Evolutionary conservation across 1,284 basidiomycete species (phyloP).

Genomic region (Lentinula novae-zelandiae): DNA sequence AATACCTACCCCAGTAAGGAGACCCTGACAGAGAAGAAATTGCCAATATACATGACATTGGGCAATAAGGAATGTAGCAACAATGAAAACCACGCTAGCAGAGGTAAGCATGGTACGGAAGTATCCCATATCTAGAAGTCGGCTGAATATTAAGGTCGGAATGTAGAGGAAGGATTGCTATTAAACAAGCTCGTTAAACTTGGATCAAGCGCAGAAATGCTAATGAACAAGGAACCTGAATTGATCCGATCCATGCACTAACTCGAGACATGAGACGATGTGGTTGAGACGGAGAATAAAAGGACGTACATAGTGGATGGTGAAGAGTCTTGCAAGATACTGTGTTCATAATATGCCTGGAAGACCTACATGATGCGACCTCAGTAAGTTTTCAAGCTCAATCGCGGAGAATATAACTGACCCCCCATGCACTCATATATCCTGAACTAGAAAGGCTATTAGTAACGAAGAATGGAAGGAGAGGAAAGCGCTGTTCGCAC

Average conservation of each 20-base stretch:
- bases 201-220: neutral
- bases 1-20: slow-evolving; percentile 29
- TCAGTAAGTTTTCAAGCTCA: neutral
- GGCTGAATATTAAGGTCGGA: slow-evolving; percentile 25
- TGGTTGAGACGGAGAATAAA: neutral
- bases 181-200: neutral
- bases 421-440: slow-evolving; percentile 18
- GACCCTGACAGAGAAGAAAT: slow-evolving; percentile 36
- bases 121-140: slow-evolving; percentile 45
- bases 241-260: slow-evolving; percentile 35
- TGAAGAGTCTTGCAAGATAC: slow-evolving; percentile 21
- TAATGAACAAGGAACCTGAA: slow-evolving; percentile 20
- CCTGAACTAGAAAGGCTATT: slow-evolving; percentile 11
- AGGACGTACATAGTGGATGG: slow-evolving; percentile 26
- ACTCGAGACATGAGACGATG: neutral
- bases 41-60: slow-evolving; percentile 43
- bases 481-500: slow-evolving; percentile 3
- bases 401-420: neutral
- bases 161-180: slow-evolving; percentile 19
- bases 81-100: slow-evolving; percentile 33
- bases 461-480: neutral
- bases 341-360: slow-evolving; percentile 32
- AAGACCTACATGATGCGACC: slow-evolving; percentile 21
- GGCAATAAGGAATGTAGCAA: slow-evolving; percentile 40
- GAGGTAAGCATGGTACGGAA: slow-evolving; percentile 31